Evolutionary conservation across 805 yeast species (phyloP).

Genomic region (Middelhovenomyces tepae): DNA sequence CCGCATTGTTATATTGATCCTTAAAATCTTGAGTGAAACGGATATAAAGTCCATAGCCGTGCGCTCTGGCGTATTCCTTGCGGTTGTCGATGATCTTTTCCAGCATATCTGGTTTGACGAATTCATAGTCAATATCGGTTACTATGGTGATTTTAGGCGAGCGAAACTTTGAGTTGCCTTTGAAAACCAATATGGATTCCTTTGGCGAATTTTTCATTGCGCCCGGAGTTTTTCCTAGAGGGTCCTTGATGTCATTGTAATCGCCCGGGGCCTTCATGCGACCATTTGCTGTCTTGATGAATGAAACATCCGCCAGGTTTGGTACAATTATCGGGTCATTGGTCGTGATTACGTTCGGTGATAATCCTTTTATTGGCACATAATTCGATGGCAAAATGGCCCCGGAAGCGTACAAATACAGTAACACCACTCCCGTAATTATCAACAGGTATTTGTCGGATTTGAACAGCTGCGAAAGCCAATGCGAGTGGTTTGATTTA

Average conservation of each 20-base stretch:
- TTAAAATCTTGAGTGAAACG: conserved; percentile 78
- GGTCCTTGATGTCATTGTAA: conserved; percentile 14
- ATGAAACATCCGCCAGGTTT: conserved; percentile 10
- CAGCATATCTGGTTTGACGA: not conserved
- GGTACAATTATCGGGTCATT: conserved; percentile 20
- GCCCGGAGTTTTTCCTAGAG: conserved; percentile 1
- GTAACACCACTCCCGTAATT: conserved; percentile 18
- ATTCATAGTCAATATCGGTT: not conserved
- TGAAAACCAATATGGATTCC: not conserved
- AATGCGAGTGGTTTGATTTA: no score
- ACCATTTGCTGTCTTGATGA: conserved; percentile 16
- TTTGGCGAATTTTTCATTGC: no score
- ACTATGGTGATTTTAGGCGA: conserved; percentile 3
- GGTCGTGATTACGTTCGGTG: conserved; percentile 9
- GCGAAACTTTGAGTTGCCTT: not conserved
- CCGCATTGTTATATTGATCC: conserved; percentile 12
- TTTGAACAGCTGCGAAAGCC: no score
- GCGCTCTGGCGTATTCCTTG: conserved; percentile 76
- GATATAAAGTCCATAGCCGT: conserved; percentile 73
- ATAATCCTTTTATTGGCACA: conserved; percentile 10
- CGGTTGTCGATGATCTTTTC: conserved; percentile 75
- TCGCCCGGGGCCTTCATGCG: conserved; percentile 28
- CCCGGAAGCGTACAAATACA: conserved; percentile 21
- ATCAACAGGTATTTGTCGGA: no score
- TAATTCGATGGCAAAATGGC: conserved; percentile 6